A percentile compares a stretch with the other conserved stretches of the same genome.
Conservation (phyloP, 805 yeast genomes). For the Kockiozyma suomiensis region DNA sequence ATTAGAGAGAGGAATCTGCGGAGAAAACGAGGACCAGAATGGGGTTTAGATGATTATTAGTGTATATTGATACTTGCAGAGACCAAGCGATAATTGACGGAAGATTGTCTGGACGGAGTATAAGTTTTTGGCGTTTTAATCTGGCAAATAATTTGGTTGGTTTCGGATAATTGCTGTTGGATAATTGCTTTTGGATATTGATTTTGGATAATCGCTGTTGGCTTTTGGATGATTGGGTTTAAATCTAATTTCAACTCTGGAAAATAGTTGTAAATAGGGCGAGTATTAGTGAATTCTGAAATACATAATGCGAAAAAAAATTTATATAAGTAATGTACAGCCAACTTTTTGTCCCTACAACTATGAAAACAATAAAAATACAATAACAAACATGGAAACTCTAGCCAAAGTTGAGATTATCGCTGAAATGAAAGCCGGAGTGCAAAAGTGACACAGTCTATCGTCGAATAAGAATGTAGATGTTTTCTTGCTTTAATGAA, state of each 20-base stretch:
- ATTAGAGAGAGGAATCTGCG: slow-evolving; percentile 38
- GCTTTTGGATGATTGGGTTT: not conserved
- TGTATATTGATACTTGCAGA: not conserved
- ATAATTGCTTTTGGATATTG: too few relatives aligned
- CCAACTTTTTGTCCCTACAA: not conserved
- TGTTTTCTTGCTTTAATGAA: slow-evolving; percentile 88
- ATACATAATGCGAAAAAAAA: not conserved
- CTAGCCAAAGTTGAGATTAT: too few relatives aligned
- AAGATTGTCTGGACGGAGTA: too few relatives aligned
- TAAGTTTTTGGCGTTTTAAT: not conserved
- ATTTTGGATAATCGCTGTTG: too few relatives aligned
- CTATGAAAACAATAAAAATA: not conserved
- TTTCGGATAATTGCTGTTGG: too few relatives aligned
- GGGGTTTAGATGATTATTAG: not conserved
- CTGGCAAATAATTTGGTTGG: not conserved
- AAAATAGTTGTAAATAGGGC: not conserved
- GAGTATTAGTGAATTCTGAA: not conserved
- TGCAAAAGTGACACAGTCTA: slow-evolving; percentile 35
- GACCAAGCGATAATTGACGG: too few relatives aligned
- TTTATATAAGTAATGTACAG: slow-evolving; percentile 1
- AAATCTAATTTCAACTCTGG: not conserved
- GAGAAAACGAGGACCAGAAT: slow-evolving; percentile 14
- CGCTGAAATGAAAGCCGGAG: not conserved
- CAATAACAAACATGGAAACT: too few relatives aligned
- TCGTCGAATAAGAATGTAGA: slow-evolving; percentile 85